Evolutionary conservation across 177 flowering plant species (phyloP).

Genomic region (Vitis hybrid): DNA sequence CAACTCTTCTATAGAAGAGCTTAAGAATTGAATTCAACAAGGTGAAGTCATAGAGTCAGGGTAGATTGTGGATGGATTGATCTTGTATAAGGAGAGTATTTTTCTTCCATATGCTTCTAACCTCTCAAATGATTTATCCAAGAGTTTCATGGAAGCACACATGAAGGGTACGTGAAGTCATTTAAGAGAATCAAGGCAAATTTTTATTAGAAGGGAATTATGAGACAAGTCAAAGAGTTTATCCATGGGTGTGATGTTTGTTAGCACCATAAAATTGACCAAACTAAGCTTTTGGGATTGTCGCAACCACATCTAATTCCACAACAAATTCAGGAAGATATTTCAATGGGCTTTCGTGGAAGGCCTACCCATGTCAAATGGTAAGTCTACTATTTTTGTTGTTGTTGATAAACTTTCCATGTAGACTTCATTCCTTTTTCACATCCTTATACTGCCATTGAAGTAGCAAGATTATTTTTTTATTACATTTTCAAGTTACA

Average conservation of each 20-base stretch:
- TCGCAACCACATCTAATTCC: slow-evolving; percentile 3
- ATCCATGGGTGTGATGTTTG: not conserved
- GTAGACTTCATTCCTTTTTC: slow-evolving; percentile 7
- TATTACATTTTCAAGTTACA: too few species aligned
- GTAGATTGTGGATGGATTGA: not conserved
- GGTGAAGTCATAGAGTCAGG: slow-evolving; percentile 1
- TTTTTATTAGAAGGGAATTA: slow-evolving; percentile 13
- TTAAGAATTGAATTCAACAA: not conserved
- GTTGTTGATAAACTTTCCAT: slow-evolving; percentile 6
- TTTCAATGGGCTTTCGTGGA: not conserved
- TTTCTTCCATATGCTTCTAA: not conserved
- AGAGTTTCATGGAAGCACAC: slow-evolving; percentile 3
- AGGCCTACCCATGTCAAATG: not conserved
- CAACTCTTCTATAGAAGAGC: not conserved
- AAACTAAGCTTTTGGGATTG: not conserved
- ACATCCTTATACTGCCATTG: not conserved
- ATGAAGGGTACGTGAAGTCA: slow-evolving; percentile 11
- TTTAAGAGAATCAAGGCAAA: not conserved
- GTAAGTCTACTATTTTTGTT: not conserved
- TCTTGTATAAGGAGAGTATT: not conserved
- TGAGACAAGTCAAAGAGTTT: not conserved
- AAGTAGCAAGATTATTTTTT: not conserved
- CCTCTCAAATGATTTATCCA: not conserved
- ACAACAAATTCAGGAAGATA: not conserved
- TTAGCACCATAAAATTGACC: not conserved